A percentile compares a stretch with the other conserved stretches of the same genome.
phyloP scores from a whole-genome alignment of 176 grass and related monocot species.

The Coix lacrymajobi region DNA sequence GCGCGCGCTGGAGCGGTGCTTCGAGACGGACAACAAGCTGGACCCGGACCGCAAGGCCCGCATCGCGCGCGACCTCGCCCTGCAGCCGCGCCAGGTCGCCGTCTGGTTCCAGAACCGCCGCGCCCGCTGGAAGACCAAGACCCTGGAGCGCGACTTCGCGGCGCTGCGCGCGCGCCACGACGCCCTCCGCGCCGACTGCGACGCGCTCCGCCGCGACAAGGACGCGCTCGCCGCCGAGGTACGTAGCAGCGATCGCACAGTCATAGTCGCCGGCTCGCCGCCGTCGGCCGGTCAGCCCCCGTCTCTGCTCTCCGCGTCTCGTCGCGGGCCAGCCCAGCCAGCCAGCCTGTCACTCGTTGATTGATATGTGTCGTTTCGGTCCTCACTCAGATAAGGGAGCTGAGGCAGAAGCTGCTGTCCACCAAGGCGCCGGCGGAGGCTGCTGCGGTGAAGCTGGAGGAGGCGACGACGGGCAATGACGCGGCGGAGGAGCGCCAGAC shows the following conservation, averaged over 20 bases:
- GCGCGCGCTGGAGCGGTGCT: constrained; percentile 54
- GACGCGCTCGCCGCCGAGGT: constrained; percentile 55
- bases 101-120: constrained; percentile 99
- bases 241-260: no score
- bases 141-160: constrained; percentile 73
- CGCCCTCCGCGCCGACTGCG: constrained; percentile 59
- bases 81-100: constrained; percentile 88
- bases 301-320: not conserved
- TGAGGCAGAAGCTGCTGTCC: constrained; percentile 44
- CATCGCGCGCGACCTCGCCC: constrained; percentile 67
- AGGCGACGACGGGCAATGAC: constrained; percentile 14
- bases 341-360: not conserved
- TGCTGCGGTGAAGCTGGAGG: constrained; percentile 15
- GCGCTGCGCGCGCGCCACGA: constrained; percentile 68
- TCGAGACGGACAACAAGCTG: constrained; percentile 65
- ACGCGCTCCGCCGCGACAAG: constrained; percentile 72
- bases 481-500: constrained; percentile 10
- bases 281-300: not conserved
- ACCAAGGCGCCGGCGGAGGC: not conserved
- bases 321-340: no score
- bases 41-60: constrained; percentile 67
- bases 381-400: constrained; percentile 45
- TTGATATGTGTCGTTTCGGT: not conserved
- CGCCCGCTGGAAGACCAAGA: constrained; percentile 91
- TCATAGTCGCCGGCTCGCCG: no score